These are phyloP conservation scores for Neurospora sp. DNA, from an alignment of 495 filamentous ascomycete species.

Conservation along the genomic window DNA sequence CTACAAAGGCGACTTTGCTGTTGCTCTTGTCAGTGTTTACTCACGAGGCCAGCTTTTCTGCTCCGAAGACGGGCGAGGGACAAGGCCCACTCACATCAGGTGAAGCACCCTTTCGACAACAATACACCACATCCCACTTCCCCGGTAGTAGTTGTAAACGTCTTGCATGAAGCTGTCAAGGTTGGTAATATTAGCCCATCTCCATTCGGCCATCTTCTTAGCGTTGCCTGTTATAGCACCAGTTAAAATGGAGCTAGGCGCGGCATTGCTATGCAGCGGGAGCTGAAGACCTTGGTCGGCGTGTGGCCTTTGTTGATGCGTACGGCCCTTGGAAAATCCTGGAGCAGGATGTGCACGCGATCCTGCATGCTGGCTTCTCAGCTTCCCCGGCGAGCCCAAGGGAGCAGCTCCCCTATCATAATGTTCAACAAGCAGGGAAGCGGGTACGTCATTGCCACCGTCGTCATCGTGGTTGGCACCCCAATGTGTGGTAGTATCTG, in stretches of 20 bases:
- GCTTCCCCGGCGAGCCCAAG: slow-evolving; percentile 2
- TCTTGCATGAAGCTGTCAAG: slow-evolving; percentile 84
- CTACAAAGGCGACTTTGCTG: slow-evolving; percentile 61
- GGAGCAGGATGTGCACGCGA: slow-evolving; percentile 25
- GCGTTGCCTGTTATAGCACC: slow-evolving; percentile 44
- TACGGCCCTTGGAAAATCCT: slow-evolving; percentile 43
- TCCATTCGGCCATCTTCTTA: slow-evolving; percentile 84
- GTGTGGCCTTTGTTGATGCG: slow-evolving; percentile 46
- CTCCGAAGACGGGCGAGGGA: not conserved
- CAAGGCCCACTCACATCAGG: slow-evolving; percentile 54
- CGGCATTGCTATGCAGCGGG: slow-evolving; percentile 32
- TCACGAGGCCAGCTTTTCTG: slow-evolving; percentile 32
- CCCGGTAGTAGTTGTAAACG: slow-evolving; percentile 83
- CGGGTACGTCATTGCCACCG: slow-evolving; percentile 83
- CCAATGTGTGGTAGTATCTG: not conserved
- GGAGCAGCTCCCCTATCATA: slow-evolving; percentile 14
- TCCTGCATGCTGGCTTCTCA: slow-evolving; percentile 5
- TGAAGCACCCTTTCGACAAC: slow-evolving; percentile 58
- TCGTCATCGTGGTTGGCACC: slow-evolving; percentile 48
- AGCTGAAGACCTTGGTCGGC: not conserved
- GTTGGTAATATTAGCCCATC: slow-evolving; percentile 89
- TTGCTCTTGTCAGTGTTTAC: slow-evolving; percentile 10
- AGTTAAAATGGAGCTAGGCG: slow-evolving; percentile 23
- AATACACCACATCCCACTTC: slow-evolving; percentile 86
- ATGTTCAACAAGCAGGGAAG: slow-evolving; percentile 73